phyloP scores from a whole-genome alignment of 768 basidiomycete species.

The Podaxis sp. region DNA sequence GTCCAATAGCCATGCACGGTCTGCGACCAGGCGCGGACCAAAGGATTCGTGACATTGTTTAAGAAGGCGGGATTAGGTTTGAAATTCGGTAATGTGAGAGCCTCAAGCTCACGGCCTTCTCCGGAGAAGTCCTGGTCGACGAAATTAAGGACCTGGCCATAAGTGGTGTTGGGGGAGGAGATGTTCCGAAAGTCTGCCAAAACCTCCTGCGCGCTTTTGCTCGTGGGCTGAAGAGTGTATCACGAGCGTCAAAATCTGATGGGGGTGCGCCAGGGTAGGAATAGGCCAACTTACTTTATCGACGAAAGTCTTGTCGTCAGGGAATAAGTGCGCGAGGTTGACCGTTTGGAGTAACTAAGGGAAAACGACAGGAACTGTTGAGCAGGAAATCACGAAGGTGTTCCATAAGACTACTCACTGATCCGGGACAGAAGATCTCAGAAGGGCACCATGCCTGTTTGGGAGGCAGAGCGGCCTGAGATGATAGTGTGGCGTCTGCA shows the following conservation, averaged over 20 bases:
- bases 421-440: slow-evolving; percentile 77
- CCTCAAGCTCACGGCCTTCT: slow-evolving; percentile 81
- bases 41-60: slow-evolving; percentile 60
- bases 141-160: slow-evolving; percentile 62
- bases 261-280: not conserved
- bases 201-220: slow-evolving; percentile 57
- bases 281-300: slow-evolving; percentile 46
- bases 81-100: slow-evolving; percentile 58
- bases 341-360: slow-evolving; percentile 78
- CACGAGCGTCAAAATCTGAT: not conserved
- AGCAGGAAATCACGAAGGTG: slow-evolving; percentile 4
- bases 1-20: slow-evolving; percentile 88
- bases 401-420: slow-evolving; percentile 37
- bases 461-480: slow-evolving; percentile 62
- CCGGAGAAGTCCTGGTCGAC: slow-evolving; percentile 73
- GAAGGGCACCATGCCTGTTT: slow-evolving; percentile 71
- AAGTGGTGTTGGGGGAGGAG: slow-evolving; percentile 42
- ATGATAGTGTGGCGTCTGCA: slow-evolving; percentile 49
- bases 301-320: slow-evolving; percentile 85
- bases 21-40: slow-evolving; percentile 67
- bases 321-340: slow-evolving; percentile 68
- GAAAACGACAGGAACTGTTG: slow-evolving; percentile 13
- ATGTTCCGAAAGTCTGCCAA: slow-evolving; percentile 63
- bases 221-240: slow-evolving; percentile 56
- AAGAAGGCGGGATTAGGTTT: slow-evolving; percentile 62